Base-by-base conservation (phyloP, 2,329 filamentous ascomycete genomes). In the Colletotrichum incanum region DNA sequence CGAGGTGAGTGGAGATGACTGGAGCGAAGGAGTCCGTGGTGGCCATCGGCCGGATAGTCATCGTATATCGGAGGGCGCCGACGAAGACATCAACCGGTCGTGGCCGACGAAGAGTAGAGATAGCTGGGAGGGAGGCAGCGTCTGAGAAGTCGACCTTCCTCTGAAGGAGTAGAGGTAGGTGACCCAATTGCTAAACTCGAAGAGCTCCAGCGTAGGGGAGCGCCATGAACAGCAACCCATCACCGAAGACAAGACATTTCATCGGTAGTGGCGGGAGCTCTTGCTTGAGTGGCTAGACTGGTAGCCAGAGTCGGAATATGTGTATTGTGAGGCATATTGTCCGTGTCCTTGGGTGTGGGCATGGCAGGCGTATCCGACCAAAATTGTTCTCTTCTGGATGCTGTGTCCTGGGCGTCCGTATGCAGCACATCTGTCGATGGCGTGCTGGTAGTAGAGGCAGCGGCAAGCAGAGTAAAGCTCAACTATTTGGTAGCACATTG, bases 161-260 rank as follows among this genome's bases (percentile, higher is more conserved):
- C 82, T 79, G 76, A 86, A 84, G 9, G 86, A 86, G 79, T 84
- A 86, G 72, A 89, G 84, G 75, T 87, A 87, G 49, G 77, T 77
- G 73, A 86, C 78, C 87, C 87, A 89, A 64, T 81, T 79, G 72
- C 80, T 74, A 70, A 87, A 82, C 67, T 82, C 79, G 76, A 88
- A 89, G 70, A 73, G 77, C 73, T 78, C 77, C 76, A 89, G 77
- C 59, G 82, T 81, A 39, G 82, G 81, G 73, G 76, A 79, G 77
- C 79, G 82, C 82, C 83, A 83, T 73, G 81, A 78, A 76, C 78
- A 82, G 78, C 80, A 85, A 75, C 84, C 84, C 79, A 82, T 82
- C 79, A 81, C 80, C 84, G 83, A 87, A 88, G 87, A 88, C 85
- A 85, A 73, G 23, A 88, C 82, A 47, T 76, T 89, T 90, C 87